Conservation (phyloP, 352 stramenopile species). For the Phytophthora meadii region DNA sequence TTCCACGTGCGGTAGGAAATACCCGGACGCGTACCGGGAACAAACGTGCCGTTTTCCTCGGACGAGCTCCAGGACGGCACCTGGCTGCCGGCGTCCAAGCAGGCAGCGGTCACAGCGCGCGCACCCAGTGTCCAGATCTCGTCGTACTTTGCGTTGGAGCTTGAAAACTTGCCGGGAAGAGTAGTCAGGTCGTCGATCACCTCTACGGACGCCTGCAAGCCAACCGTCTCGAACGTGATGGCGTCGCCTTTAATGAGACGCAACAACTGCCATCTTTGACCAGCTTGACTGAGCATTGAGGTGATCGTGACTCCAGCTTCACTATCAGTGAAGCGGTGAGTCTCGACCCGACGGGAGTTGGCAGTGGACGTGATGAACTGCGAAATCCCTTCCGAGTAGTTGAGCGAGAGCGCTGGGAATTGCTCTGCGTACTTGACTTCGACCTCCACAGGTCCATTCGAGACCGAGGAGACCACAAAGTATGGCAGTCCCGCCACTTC, state of each 20-base stretch:
- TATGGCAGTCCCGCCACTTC: constrained; percentile 41
- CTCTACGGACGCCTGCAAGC: constrained; percentile 34
- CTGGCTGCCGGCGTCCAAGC: constrained; percentile 33
- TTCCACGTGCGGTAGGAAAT: constrained; percentile 42
- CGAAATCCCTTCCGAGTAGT: constrained; percentile 35
- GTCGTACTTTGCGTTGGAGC: constrained; percentile 43
- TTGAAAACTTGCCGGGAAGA: constrained; percentile 37
- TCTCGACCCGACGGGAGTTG: constrained; percentile 41
- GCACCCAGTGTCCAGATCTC: constrained; percentile 40
- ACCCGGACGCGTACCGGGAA: constrained; percentile 31
- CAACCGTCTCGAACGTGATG: constrained; percentile 37
- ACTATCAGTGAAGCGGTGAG: constrained; percentile 27
- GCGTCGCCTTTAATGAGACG: constrained; percentile 32
- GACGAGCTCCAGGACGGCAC: constrained; percentile 33
- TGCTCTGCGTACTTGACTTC: constrained; percentile 46
- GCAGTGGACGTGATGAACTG: constrained; percentile 30
- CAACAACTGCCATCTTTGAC: constrained; percentile 38
- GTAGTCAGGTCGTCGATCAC: constrained; percentile 33
- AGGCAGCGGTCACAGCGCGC: constrained; percentile 36
- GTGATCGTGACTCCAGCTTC: constrained; percentile 24
- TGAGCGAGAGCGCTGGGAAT: constrained; percentile 29
- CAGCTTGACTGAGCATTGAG: constrained; percentile 35
- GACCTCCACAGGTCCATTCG: constrained; percentile 30
- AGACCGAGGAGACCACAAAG: constrained; percentile 33
- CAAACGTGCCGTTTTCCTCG: constrained; percentile 42